These are phyloP conservation scores for Heterobasidion occidentale DNA, from an alignment of 1,284 basidiomycete species.

Conservation along the genomic window DNA sequence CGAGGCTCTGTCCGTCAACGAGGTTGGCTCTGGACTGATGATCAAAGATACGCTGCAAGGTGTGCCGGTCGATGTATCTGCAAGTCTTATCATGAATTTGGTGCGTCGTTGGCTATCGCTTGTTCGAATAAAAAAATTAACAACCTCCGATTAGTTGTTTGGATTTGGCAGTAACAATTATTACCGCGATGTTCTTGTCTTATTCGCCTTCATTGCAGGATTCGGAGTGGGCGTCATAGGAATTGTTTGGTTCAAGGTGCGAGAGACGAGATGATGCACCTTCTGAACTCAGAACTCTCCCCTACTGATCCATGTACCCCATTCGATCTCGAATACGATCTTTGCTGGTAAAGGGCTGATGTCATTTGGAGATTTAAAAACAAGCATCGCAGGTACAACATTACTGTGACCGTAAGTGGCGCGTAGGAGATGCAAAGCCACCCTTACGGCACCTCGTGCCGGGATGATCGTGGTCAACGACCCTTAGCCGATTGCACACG, in stretches of 20 bases:
- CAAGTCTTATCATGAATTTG: slow-evolving; percentile 74
- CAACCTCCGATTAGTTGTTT: too few species aligned
- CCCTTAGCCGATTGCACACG: too few species aligned
- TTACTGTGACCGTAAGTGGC: too few species aligned
- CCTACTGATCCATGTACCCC: neutral
- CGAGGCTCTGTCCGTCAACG: slow-evolving; percentile 83
- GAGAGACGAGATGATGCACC: slow-evolving; percentile 53
- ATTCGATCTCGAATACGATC: neutral
- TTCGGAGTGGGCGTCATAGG: slow-evolving; percentile 63
- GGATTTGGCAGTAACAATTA: slow-evolving; percentile 74
- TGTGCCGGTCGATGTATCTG: slow-evolving; percentile 74
- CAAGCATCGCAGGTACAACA: too few species aligned
- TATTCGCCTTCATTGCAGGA: slow-evolving; percentile 78
- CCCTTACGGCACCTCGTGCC: too few species aligned
- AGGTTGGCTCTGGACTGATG: slow-evolving; percentile 78
- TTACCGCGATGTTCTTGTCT: slow-evolving; percentile 78
- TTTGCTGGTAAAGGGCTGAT: neutral
- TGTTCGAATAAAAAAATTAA: too few species aligned
- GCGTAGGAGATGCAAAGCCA: too few species aligned
- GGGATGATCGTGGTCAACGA: too few species aligned
- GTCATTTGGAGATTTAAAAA: too few species aligned
- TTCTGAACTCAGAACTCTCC: neutral
- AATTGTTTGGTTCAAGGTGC: slow-evolving; percentile 67
- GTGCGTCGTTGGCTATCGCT: slow-evolving; percentile 32
- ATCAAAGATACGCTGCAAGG: slow-evolving; percentile 76